Conservation (phyloP, 352 stramenopile genomes). For the Pilasporangium apinafurcum region DNA sequence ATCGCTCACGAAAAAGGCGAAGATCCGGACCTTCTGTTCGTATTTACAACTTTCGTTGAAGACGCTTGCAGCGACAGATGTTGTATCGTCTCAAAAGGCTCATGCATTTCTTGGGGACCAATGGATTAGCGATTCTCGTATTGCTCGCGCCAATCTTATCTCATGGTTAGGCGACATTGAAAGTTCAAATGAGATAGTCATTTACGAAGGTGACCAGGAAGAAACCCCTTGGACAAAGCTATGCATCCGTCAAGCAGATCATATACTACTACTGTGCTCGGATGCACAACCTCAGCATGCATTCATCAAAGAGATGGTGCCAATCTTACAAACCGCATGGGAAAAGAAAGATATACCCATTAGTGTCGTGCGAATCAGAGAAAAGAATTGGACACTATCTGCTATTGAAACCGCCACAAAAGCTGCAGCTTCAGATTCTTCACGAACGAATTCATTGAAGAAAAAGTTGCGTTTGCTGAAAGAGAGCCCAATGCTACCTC, state of each 20-base stretch:
- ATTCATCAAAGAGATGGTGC: constrained; percentile 67
- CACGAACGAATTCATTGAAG: constrained; percentile 43
- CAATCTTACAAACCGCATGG: constrained; percentile 61
- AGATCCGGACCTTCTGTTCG: constrained; percentile 70
- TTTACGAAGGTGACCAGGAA: constrained; percentile 72
- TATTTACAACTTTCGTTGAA: constrained; percentile 55
- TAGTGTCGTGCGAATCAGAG: constrained; percentile 71
- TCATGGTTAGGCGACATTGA: constrained; percentile 82
- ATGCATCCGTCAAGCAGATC: constrained; percentile 80
- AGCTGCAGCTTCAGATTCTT: constrained; percentile 36
- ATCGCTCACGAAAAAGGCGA: constrained; percentile 65
- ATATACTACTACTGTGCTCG: constrained; percentile 77
- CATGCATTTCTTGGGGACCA: constrained; percentile 51
- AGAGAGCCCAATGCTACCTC: constrained; percentile 50
- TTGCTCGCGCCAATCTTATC: constrained; percentile 60
- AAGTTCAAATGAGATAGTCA: constrained; percentile 65
- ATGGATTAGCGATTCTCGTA: constrained; percentile 63
- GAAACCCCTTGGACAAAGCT: constrained; percentile 78
- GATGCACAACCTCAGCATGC: constrained; percentile 58
- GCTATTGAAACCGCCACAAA: constrained; percentile 42
- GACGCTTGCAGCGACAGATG: constrained; percentile 56
- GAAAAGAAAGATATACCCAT: constrained; percentile 67
- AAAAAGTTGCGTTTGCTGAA: constrained; percentile 51
- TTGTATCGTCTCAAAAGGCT: constrained; percentile 70
- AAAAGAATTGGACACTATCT: constrained; percentile 67